Evolutionary conservation across 768 basidiomycete genomes (phyloP).

Genomic region (Pisolithus microcarpus): DNA sequence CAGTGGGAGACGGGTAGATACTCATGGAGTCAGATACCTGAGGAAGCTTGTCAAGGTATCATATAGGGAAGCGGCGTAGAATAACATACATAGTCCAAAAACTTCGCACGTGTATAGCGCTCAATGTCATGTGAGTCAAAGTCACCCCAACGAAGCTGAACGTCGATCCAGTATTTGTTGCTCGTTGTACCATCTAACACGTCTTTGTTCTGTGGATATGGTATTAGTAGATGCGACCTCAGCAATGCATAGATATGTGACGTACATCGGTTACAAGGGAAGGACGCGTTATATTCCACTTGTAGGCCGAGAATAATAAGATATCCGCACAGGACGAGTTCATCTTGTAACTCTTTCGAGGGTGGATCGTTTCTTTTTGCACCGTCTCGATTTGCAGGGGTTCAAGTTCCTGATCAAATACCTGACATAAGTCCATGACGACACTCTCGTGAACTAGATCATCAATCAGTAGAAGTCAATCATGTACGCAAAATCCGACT

Average conservation of each 20-base stretch:
- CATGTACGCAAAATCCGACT: constrained; percentile 29
- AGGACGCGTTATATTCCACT: constrained; percentile 98
- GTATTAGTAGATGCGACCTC: constrained; percentile 3
- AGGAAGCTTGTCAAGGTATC: background rate
- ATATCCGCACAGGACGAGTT: constrained; percentile 99
- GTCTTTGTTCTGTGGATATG: constrained; percentile 66
- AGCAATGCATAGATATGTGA: constrained; percentile 2
- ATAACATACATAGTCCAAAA: constrained; percentile 83
- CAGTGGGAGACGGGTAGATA: constrained; percentile 98
- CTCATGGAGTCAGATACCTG: constrained; percentile 95
- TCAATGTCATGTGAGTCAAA: constrained; percentile 99
- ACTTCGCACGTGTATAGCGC: constrained; percentile 97
- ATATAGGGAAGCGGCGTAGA: background rate
- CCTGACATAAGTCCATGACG: constrained; percentile 96
- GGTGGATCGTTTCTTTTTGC: constrained; percentile 99
- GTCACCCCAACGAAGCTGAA: constrained; percentile 94
- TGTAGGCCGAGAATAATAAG: constrained; percentile 91
- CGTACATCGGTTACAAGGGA: constrained; percentile 89
- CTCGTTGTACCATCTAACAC: constrained; percentile 95
- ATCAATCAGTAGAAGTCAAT: constrained; percentile 10
- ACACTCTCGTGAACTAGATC: constrained; percentile 77
- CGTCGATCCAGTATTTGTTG: constrained; percentile 98
- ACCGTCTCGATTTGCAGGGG: constrained; percentile 98
- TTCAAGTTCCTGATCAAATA: constrained; percentile 98
- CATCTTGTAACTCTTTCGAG: constrained; percentile 99